Evolutionary conservation across 805 yeast genomes (phyloP), one percentile per base, ranked within the genome.

Genomic region (Jamesozyma spencerorum): DNA sequence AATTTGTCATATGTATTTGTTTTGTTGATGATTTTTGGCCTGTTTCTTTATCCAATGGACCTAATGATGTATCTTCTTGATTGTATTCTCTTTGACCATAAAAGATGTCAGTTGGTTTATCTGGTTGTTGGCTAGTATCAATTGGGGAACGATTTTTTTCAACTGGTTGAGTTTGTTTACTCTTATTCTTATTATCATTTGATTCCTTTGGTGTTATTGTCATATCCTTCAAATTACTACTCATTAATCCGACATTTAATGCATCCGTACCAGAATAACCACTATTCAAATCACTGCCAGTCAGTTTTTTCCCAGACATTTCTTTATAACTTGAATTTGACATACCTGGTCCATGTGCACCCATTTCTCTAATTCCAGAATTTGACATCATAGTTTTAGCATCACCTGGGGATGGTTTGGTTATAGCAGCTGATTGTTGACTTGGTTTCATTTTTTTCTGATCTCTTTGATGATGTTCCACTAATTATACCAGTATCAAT

Each of bases 361-460:
- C 7, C 2, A 39, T 33, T 30, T 39, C 42, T 29, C 27, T 39
- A 15, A 31, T 19, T 18, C 24, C 27, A n/a, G 42, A 34, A 7
- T 18, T 15, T 12, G 42, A 39, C 31, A 39, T 34, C 2, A 8
- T 13, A 3, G 32, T 22, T 11, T 36, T 36, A 29, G 15, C 19
- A 32, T 19, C 7, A 24, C 27, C 27, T 11, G 11, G 11, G 11
- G 27, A 11, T 24, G 7, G 7, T n/a, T n/a, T n/a, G n/a, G n/a
- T n/a, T n/a, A n/a, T n/a, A n/a, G n/a, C n/a, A n/a, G n/a, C n/a
- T n/a, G n/a, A n/a, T n/a, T 24, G 27, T 24, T 7, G 11, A 7
- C 11, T 7, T 24, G 27, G 27, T 24, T 24, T 24, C 11, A 7
- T 24, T 24, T 24, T 7, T 24, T 24, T 12, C 12, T n/a, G 15